A percentile compares a stretch with the other conserved stretches of the same genome.
Evolutionary conservation across 305 asterid species (phyloP).

Genomic region (Rubia tinctorum): DNA sequence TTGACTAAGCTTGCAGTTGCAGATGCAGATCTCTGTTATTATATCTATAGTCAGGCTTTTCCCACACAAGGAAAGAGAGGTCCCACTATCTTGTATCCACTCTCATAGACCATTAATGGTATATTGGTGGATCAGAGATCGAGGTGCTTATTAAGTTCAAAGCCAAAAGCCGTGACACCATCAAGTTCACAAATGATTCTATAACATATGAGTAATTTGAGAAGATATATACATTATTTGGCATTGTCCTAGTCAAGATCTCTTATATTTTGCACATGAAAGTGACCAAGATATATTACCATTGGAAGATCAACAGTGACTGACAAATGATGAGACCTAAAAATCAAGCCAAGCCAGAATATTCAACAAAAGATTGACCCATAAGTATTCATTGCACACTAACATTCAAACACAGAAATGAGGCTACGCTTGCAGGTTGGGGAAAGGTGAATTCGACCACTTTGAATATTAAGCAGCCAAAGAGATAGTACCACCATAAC

Average conservation of each 20-base stretch:
- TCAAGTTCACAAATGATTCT: not conserved
- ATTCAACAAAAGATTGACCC: not conserved
- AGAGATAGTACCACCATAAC: conserved; percentile 3
- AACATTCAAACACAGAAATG: not conserved
- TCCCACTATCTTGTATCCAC: too few relatives aligned
- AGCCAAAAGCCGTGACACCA: not conserved
- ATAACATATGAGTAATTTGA: not conserved
- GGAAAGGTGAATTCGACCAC: not conserved
- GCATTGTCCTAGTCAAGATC: not conserved
- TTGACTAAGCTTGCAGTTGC: not conserved
- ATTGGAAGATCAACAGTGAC: not conserved
- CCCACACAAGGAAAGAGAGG: not conserved
- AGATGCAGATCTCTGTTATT: not conserved
- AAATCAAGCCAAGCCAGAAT: not conserved
- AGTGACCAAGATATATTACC: not conserved
- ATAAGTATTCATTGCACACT: not conserved
- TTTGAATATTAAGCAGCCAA: conserved; percentile 1
- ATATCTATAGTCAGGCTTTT: not conserved
- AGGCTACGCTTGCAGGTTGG: conserved; percentile 10
- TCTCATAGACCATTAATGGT: too few relatives aligned
- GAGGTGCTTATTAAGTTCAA: not conserved
- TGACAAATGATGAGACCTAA: not conserved
- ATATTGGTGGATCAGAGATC: too few relatives aligned
- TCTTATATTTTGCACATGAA: not conserved
- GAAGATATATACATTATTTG: not conserved